Evolutionary conservation across 352 stramenopile species (phyloP).

Genomic region (Blastocystis sp.): DNA sequence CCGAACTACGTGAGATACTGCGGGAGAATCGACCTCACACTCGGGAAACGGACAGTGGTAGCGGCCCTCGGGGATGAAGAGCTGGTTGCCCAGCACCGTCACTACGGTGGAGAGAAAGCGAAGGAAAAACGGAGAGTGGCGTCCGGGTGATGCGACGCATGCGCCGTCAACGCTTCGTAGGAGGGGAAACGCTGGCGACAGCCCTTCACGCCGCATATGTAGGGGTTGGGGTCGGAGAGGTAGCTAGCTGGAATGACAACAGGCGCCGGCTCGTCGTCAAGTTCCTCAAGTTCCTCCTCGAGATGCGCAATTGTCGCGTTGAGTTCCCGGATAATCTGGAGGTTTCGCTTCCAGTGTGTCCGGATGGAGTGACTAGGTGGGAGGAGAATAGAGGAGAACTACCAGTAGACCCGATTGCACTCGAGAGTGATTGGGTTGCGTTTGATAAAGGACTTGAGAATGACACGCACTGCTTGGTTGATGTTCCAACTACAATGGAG

Average conservation of each 20-base stretch:
- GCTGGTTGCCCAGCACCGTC: background rate
- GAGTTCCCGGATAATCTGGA: background rate
- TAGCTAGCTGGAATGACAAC: constrained; percentile 14
- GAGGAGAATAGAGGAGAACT: background rate
- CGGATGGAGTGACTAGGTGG: background rate
- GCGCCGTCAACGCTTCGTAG: background rate
- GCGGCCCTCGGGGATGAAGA: background rate
- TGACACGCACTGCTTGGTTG: too few species aligned
- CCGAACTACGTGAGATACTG: background rate
- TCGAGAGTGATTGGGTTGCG: too few species aligned
- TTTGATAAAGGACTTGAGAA: too few species aligned
- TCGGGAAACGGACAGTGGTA: constrained; percentile 37
- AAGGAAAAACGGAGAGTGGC: background rate
- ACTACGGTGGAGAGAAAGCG: background rate
- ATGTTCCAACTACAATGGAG: too few species aligned
- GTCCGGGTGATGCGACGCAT: background rate
- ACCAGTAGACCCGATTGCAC: background rate
- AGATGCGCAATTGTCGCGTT: background rate
- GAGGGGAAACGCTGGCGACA: background rate
- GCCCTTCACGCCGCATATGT: background rate
- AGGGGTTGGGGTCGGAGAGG: background rate
- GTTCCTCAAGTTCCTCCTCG: background rate
- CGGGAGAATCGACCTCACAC: background rate
- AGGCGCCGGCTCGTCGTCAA: background rate
- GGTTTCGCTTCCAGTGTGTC: background rate